Conservation (phyloP, 768 basidiomycete genomes). For the Suillus bovinus region DNA sequence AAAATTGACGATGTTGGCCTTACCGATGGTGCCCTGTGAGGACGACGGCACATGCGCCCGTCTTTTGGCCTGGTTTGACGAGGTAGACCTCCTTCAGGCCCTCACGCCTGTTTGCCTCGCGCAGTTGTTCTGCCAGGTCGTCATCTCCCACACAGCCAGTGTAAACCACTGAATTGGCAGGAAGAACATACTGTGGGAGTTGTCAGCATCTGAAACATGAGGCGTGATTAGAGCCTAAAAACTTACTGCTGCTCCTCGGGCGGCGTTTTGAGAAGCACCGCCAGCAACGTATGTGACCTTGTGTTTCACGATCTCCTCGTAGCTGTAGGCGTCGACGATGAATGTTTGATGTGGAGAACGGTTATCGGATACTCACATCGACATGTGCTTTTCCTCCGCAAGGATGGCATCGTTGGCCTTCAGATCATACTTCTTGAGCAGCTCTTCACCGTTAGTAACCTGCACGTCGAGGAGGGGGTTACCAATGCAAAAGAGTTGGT, state of each 20-base stretch:
- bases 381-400: constrained; percentile 82
- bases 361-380: constrained; percentile 58
- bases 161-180: constrained; percentile 86
- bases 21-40: constrained; percentile 93
- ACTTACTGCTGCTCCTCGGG: constrained; percentile 92
- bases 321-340: constrained; percentile 48
- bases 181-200: constrained; percentile 80
- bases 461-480: constrained; percentile 98
- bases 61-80: constrained; percentile 83
- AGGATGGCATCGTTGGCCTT: constrained; percentile 96
- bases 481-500: constrained; percentile 84
- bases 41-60: constrained; percentile 95
- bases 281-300: constrained; percentile 91
- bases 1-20: constrained; percentile 18
- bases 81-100: constrained; percentile 87
- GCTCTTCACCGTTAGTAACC: constrained; percentile 79
- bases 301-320: constrained; percentile 80
- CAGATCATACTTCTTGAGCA: constrained; percentile 87
- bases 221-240: constrained; percentile 1
- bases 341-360: not conserved
- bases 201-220: constrained; percentile 11
- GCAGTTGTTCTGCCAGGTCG: constrained; percentile 85
- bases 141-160: constrained; percentile 94
- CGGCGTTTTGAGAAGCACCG: constrained; percentile 95
- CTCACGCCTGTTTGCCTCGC: constrained; percentile 88